A percentile compares a stretch with the other conserved stretches of the same genome.
These are phyloP conservation scores for Phialophora expanda DNA, from an alignment of 2,329 filamentous ascomycete genomes.

Conservation along the genomic window DNA sequence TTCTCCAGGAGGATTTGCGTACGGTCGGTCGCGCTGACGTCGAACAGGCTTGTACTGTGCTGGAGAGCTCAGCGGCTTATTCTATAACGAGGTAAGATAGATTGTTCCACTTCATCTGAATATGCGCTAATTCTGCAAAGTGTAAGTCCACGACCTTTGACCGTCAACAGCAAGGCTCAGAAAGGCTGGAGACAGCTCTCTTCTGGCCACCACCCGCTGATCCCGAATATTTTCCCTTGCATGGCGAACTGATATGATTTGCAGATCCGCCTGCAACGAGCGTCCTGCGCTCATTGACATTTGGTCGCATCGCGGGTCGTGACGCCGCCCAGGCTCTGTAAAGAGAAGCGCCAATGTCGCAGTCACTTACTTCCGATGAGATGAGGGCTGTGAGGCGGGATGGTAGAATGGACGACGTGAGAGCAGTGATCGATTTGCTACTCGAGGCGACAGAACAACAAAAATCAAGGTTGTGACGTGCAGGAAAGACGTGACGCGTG, in stretches of 20 bases:
- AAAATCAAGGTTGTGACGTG: neutral
- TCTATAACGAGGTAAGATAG: constrained; percentile 32
- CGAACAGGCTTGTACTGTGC: constrained; percentile 38
- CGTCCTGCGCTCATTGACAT: constrained; percentile 35
- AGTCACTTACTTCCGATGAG: too few relatives aligned
- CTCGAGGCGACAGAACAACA: too few relatives aligned
- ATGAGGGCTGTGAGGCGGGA: neutral
- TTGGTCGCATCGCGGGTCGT: constrained; percentile 34
- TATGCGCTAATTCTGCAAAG: constrained; percentile 8
- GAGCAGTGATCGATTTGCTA: neutral
- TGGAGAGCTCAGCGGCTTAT: constrained; percentile 35
- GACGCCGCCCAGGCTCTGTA: constrained; percentile 31
- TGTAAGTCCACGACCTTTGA: constrained; percentile 16
- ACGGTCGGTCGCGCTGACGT: neutral
- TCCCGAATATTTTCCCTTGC: neutral
- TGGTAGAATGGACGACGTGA: neutral
- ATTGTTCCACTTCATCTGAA: neutral
- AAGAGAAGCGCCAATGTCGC: neutral
- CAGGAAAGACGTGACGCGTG: neutral
- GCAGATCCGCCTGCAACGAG: constrained; percentile 35
- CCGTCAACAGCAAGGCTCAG: neutral
- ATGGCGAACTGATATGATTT: constrained; percentile 4
- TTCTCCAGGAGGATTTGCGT: neutral
- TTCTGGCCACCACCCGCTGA: neutral
- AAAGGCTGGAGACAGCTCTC: neutral